Evolutionary conservation across 2,329 filamentous ascomycete species (phyloP).

Genomic region (Paecilomyces variotii): DNA sequence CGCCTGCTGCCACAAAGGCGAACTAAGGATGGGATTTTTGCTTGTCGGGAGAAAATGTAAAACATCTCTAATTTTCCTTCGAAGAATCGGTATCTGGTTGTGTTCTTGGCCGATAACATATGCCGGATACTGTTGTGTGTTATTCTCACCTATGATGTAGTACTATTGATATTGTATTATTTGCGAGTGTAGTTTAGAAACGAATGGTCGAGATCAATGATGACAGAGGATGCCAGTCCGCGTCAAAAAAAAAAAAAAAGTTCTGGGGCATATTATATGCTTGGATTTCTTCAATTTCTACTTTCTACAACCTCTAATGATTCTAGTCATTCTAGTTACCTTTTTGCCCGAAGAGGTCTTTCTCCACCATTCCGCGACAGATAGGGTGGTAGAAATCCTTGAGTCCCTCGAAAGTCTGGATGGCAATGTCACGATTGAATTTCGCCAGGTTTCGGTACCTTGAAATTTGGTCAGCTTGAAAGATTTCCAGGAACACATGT

Average conservation of each 20-base stretch:
- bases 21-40: not conserved
- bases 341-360: constrained; percentile 57
- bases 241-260: not conserved
- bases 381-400: constrained; percentile 95
- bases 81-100: not conserved
- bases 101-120: not conserved
- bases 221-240: not conserved
- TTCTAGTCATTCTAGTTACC: not conserved
- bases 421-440: constrained; percentile 64
- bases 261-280: not conserved
- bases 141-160: not conserved
- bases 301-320: not conserved
- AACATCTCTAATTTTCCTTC: not conserved
- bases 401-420: constrained; percentile 78
- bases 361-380: constrained; percentile 76
- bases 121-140: not conserved
- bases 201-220: not conserved
- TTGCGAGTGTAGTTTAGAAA: not conserved
- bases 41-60: not conserved
- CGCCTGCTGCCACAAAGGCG: constrained; percentile 1
- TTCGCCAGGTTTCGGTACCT: constrained; percentile 61
- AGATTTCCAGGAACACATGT: not conserved
- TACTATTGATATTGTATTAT: not conserved
- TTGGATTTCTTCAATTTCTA: not conserved
- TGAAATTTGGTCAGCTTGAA: not conserved